These are phyloP conservation scores for Exsudoporus frostii DNA, from an alignment of 768 basidiomycete genomes.

Conservation along the genomic window DNA sequence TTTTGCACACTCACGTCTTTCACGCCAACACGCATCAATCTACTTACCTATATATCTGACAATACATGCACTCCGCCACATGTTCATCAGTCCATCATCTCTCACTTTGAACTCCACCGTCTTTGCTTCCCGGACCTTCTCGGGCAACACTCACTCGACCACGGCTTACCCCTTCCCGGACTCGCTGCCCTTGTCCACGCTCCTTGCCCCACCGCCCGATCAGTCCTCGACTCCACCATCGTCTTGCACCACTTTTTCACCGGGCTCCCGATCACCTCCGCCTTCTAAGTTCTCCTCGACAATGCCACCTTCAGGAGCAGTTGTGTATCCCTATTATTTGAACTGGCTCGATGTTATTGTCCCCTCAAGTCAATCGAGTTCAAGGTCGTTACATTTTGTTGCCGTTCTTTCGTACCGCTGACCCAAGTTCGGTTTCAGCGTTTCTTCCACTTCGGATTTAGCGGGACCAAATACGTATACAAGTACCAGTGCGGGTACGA, in stretches of 20 bases:
- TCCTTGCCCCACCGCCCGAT: constrained; percentile 4
- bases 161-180: constrained; percentile 12
- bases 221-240: constrained; percentile 2
- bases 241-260: not conserved
- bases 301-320: constrained; percentile 1
- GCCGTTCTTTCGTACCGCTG: not conserved
- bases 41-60: constrained; percentile 15
- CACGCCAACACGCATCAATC: constrained; percentile 18
- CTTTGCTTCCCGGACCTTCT: constrained; percentile 6
- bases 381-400: constrained; percentile 11
- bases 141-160: constrained; percentile 4
- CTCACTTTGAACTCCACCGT: constrained; percentile 14
- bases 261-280: not conserved
- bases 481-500: constrained; percentile 19
- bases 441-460: not conserved
- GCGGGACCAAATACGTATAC: constrained; percentile 1
- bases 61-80: constrained; percentile 30
- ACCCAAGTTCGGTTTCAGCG: constrained; percentile 3
- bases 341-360: not conserved
- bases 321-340: not conserved
- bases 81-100: constrained; percentile 25
- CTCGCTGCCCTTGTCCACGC: constrained; percentile 20
- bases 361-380: not conserved
- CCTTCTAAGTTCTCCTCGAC: not conserved
- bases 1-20: constrained; percentile 22